Evolutionary conservation across 2,329 filamentous ascomycete species (phyloP).

Genomic region (Xylaria sp.): DNA sequence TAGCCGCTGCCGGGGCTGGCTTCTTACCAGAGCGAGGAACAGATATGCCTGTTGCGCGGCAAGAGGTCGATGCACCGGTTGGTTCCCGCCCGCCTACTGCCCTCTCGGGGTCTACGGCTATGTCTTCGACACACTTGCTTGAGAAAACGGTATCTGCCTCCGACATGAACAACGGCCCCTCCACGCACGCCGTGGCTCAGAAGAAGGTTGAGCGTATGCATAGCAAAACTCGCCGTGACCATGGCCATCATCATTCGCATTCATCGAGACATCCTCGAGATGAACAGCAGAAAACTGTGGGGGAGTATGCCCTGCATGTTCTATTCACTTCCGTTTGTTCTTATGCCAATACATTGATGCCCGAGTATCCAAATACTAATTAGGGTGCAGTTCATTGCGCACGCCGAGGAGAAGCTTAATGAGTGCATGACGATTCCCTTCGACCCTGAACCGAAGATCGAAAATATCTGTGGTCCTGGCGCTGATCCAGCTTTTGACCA

Average conservation of each 20-base stretch:
- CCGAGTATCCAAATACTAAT: constrained; percentile 48
- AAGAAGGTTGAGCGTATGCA: constrained; percentile 70
- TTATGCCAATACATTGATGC: constrained; percentile 16
- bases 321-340: constrained; percentile 85
- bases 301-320: constrained; percentile 96
- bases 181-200: constrained; percentile 61
- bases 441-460: constrained; percentile 84
- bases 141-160: constrained; percentile 61
- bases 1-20: constrained; percentile 73
- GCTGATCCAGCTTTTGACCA: constrained; percentile 93
- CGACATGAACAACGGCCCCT: constrained; percentile 56
- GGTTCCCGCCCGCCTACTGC: constrained; percentile 60
- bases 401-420: constrained; percentile 96
- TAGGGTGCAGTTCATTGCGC: constrained; percentile 78
- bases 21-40: constrained; percentile 60
- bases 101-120: constrained; percentile 58
- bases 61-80: constrained; percentile 57
- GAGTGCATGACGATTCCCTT: constrained; percentile 84
- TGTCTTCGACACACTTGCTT: constrained; percentile 48
- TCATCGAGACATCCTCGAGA: constrained; percentile 77
- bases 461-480: constrained; percentile 89
- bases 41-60: constrained; percentile 61
- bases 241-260: constrained; percentile 79
- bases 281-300: constrained; percentile 91
- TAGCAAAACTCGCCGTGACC: constrained; percentile 76